These are phyloP conservation scores for Staphylotrichum longicolle DNA, from an alignment of 495 filamentous ascomycete species.

Conservation along the genomic window DNA sequence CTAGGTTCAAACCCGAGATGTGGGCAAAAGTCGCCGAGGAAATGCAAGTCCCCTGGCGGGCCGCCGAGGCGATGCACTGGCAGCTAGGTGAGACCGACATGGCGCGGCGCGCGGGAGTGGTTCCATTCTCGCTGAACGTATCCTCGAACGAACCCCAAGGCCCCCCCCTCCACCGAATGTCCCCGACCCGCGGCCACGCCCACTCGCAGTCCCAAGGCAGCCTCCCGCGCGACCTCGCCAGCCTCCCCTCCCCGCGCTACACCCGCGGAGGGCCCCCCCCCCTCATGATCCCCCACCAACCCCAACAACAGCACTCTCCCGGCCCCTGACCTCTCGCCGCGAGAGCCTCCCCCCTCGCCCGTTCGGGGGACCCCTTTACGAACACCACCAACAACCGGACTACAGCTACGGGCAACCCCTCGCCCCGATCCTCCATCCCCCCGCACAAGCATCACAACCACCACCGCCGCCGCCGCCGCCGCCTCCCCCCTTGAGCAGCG, in stretches of 20 bases:
- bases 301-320: slow-evolving; percentile 20
- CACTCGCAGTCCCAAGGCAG: slow-evolving; percentile 52
- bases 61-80: slow-evolving; percentile 98
- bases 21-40: slow-evolving; percentile 92
- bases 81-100: slow-evolving; percentile 90
- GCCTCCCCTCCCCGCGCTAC: slow-evolving; percentile 40
- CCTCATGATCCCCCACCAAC: slow-evolving; percentile 37
- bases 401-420: slow-evolving; percentile 36
- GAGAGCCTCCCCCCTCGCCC: not conserved
- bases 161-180: slow-evolving; percentile 26
- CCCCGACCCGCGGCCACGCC: slow-evolving; percentile 38
- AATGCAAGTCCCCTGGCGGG: slow-evolving; percentile 94
- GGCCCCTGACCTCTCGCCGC: slow-evolving; percentile 35
- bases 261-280: slow-evolving; percentile 2
- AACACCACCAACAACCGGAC: slow-evolving; percentile 25
- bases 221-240: slow-evolving; percentile 38
- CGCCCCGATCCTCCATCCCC: slow-evolving; percentile 40
- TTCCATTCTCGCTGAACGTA: slow-evolving; percentile 70
- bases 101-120: slow-evolving; percentile 80
- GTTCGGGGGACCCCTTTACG: slow-evolving; percentile 3
- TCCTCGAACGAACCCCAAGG: slow-evolving; percentile 56
- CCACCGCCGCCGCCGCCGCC: not conserved
- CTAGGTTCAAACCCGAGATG: slow-evolving; percentile 94
- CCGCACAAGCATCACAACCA: slow-evolving; percentile 21
- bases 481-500: not conserved